Evolutionary conservation across 768 basidiomycete species (phyloP).

Genomic region (Dacryopinax primogenitus): DNA sequence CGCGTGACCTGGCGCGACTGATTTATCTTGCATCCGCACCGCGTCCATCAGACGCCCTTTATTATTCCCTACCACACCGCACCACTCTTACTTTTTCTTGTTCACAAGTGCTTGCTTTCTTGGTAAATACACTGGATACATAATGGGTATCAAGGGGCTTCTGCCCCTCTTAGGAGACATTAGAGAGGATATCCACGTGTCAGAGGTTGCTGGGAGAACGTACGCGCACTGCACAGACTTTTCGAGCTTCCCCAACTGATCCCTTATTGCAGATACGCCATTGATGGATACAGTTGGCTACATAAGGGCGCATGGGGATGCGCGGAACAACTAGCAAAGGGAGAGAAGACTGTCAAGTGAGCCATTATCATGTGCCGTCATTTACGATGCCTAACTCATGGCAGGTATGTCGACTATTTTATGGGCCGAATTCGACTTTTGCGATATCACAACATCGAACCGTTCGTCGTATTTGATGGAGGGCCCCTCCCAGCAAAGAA

Average conservation of each 20-base stretch:
- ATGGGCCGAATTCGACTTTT: slow-evolving; percentile 86
- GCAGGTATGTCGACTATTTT: slow-evolving; percentile 88
- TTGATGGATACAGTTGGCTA: slow-evolving; percentile 93
- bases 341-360: slow-evolving; percentile 71
- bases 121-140: neutral
- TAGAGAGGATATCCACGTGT: slow-evolving; percentile 61
- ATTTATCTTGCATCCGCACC: slow-evolving; percentile 9
- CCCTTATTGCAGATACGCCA: slow-evolving; percentile 41
- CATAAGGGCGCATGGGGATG: slow-evolving; percentile 83
- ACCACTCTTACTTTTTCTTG: neutral
- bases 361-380: slow-evolving; percentile 27
- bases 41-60: neutral
- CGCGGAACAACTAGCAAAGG: slow-evolving; percentile 78
- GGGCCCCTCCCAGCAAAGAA: slow-evolving; percentile 90
- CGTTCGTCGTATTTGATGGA: slow-evolving; percentile 92
- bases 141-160: slow-evolving; percentile 86
- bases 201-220: slow-evolving; percentile 70
- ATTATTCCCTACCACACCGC: neutral
- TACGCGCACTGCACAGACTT: neutral
- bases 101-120: neutral
- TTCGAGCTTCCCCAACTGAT: neutral
- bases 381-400: neutral
- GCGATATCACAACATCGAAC: slow-evolving; percentile 68
- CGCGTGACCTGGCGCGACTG: slow-evolving; percentile 6
- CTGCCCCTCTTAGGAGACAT: slow-evolving; percentile 84